These are phyloP conservation scores for Cytospora mali DNA, from an alignment of 2,329 filamentous ascomycete genomes.

Conservation along the genomic window DNA sequence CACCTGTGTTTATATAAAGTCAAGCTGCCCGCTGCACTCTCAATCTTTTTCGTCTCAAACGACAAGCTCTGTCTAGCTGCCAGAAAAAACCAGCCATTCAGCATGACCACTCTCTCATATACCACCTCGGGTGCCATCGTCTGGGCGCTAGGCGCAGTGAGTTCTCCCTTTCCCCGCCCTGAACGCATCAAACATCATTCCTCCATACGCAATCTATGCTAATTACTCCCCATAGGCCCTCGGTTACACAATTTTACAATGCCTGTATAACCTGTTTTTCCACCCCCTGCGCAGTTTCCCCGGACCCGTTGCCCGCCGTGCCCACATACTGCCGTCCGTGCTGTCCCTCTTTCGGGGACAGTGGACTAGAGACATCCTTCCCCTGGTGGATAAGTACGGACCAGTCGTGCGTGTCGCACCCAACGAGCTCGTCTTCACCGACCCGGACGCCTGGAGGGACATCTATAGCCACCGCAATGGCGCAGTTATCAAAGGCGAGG, in stretches of 20 bases:
- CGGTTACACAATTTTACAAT: background rate
- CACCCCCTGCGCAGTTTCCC: conserved; percentile 26
- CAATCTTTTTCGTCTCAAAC: background rate
- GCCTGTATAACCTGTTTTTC: conserved; percentile 27
- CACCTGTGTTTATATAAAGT: background rate
- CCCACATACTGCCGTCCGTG: conserved; percentile 9
- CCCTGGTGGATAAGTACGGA: conserved; percentile 27
- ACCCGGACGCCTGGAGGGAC: conserved; percentile 26
- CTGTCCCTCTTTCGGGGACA: conserved; percentile 11
- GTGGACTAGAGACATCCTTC: conserved; percentile 10
- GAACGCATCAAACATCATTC: background rate
- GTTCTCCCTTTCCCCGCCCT: background rate
- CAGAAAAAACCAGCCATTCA: too few species aligned
- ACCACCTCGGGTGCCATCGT: background rate
- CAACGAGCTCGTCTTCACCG: conserved; percentile 21
- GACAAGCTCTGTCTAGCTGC: too few species aligned
- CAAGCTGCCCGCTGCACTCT: background rate
- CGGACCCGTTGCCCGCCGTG: conserved; percentile 21
- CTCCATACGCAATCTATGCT: background rate
- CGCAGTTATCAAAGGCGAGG: conserved; percentile 18
- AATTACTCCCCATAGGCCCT: conserved; percentile 7
- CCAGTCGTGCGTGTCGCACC: conserved; percentile 30
- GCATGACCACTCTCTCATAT: conserved; percentile 4
- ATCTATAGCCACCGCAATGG: conserved; percentile 29
- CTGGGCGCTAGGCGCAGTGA: conserved; percentile 13